Conservation (phyloP, 768 basidiomycete genomes). For the Tylopilus plumbeoviolaceoides region DNA sequence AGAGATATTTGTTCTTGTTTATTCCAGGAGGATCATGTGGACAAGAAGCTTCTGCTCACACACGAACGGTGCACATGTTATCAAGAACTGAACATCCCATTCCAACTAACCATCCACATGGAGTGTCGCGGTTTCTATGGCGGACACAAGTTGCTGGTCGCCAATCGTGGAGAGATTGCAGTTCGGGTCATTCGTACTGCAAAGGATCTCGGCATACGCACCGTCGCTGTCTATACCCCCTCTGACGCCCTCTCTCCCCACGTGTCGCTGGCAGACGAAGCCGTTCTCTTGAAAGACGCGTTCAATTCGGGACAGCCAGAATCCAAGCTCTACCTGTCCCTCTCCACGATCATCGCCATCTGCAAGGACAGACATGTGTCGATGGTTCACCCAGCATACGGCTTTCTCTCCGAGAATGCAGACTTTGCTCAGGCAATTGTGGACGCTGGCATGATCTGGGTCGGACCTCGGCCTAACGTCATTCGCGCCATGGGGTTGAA, state of each 20-base stretch:
- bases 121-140: conserved; percentile 14
- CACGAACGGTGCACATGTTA: too few species aligned
- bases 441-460: conserved; percentile 49
- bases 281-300: conserved; percentile 34
- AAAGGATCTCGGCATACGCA: conserved; percentile 44
- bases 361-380: conserved; percentile 41
- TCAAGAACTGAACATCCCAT: too few species aligned
- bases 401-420: conserved; percentile 63
- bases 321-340: conserved; percentile 41
- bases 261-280: conserved; percentile 51
- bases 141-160: conserved; percentile 55
- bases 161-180: conserved; percentile 73
- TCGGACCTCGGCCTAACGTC: conserved; percentile 50
- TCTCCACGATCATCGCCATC: conserved; percentile 36
- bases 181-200: conserved; percentile 59
- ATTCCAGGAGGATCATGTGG: too few species aligned
- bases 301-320: conserved; percentile 31
- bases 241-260: conserved; percentile 58
- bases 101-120: too few species aligned
- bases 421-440: conserved; percentile 46
- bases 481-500: conserved; percentile 60
- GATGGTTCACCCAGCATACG: conserved; percentile 61
- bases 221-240: conserved; percentile 56
- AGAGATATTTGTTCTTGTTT: too few species aligned
- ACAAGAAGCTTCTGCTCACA: too few species aligned